These are phyloP conservation scores for Vaccinium darrowii DNA, from an alignment of 148 eudicot genomes.

Conservation along the genomic window DNA sequence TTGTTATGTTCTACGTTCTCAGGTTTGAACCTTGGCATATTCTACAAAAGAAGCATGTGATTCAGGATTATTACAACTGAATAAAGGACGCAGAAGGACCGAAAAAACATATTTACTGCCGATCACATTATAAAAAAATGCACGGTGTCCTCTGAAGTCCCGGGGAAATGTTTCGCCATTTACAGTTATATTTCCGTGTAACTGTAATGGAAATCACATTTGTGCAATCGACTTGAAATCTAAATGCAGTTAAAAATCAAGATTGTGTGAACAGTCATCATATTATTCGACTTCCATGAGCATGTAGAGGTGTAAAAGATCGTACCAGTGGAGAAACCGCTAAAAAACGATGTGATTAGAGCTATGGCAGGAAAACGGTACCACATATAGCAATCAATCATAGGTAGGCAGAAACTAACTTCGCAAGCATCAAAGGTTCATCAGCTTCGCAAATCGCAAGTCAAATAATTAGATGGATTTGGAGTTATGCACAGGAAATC, in stretches of 20 bases:
- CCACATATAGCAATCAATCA: background rate
- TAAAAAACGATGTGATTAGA: background rate
- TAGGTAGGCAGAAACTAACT: background rate
- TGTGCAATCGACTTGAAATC: background rate
- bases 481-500: too few relatives aligned
- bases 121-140: too few relatives aligned
- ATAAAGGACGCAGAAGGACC: background rate
- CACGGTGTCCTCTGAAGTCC: too few relatives aligned
- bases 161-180: too few relatives aligned
- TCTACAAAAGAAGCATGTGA: background rate
- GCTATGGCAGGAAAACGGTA: background rate
- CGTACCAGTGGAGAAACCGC: background rate
- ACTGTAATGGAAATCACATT: background rate
- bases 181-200: background rate
- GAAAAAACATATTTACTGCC: too few relatives aligned
- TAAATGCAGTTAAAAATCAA: background rate
- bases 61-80: background rate
- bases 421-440: background rate
- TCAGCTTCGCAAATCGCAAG: background rate
- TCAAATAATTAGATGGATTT: too few relatives aligned
- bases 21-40: conserved; percentile 5
- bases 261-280: background rate
- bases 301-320: too few relatives aligned
- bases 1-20: conserved; percentile 7
- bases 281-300: background rate